Evolutionary conservation across 148 eudicot genomes (phyloP), one percentile per base, ranked within the genome.

Genomic region (Dysphania ambrosioides): DNA sequence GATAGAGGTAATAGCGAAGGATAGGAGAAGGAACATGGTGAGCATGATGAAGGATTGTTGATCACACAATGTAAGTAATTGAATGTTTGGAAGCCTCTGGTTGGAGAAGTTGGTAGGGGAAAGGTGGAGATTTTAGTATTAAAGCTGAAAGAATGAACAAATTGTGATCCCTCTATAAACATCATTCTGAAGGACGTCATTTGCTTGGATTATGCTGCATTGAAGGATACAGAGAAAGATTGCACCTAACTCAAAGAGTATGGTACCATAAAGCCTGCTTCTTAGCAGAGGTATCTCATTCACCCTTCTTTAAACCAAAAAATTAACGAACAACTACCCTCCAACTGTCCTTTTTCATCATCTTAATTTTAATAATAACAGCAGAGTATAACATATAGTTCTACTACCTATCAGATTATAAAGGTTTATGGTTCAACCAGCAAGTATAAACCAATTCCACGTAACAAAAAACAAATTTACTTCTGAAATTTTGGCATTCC

Each of bases 181-280:
- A 29, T 65, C n/a, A n/a, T 21, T 32, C 42, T 23, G 26, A 23
- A 59, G 23, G 26, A 32, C 31, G 74, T 18, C 56, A 31, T 47
- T 23, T 51, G 74, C 77, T 59, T 72, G 77, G 65, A 66, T 66
- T 67, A 59, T 36, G 79, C 80, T 58, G 71, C 66, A 49, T 76
- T 53, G 40, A 59, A 72, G 83, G 73, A 72, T 59, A 60, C 55
- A 67, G 44, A 16, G 38, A 76, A 80, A 80, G 77, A 76, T 72
- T 80, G 79, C 62, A 80, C 75, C 76, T 72, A 75, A 73, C 55
- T 68, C 60, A 58, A 72, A 77, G 79, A 36, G 67, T 24, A 47
- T 78, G 75, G 49, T 19, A 64, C 56, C 70, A n/a, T 16, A 35
- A 79, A 75, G 75, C 78, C 38, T 79, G 82, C 78, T 60, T 55